phyloP scores from a whole-genome alignment of 371 early-diverging fungal species.

The Mucor saturninus region DNA sequence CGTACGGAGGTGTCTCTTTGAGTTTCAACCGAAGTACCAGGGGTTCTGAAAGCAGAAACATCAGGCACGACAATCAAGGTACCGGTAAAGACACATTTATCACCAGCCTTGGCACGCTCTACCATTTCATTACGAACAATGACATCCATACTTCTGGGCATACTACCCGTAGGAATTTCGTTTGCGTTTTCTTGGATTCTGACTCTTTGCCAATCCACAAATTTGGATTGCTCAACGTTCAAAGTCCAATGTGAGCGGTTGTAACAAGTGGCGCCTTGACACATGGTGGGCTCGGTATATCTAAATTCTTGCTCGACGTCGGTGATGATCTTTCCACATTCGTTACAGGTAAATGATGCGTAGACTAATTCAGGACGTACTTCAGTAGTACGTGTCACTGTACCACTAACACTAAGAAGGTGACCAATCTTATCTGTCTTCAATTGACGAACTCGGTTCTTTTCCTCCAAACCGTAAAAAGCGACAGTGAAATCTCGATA shows the following conservation, averaged over 20 bases:
- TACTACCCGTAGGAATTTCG: constrained; percentile 97
- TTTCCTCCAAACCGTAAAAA: constrained; percentile 73
- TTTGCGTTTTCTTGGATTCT: constrained; percentile 98
- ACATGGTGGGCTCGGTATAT: constrained; percentile 97
- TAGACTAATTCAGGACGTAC: constrained; percentile 96
- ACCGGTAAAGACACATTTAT: constrained; percentile 93
- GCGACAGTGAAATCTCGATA: constrained; percentile 76
- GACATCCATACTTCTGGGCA: constrained; percentile 98
- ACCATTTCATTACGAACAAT: constrained; percentile 96
- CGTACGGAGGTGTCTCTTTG: constrained; percentile 66
- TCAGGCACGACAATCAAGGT: constrained; percentile 96
- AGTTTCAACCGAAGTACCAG: constrained; percentile 67
- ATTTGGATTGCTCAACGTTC: constrained; percentile 85
- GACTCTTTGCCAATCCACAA: constrained; percentile 98
- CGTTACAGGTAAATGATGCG: constrained; percentile 93
- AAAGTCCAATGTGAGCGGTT: constrained; percentile 89
- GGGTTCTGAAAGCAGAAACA: constrained; percentile 78
- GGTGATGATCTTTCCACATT: constrained; percentile 84
- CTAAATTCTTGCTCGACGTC: constrained; percentile 96
- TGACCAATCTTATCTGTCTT: constrained; percentile 88
- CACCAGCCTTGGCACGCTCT: constrained; percentile 98
- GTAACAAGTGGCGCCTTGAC: constrained; percentile 87
- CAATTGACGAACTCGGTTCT: constrained; percentile 84
- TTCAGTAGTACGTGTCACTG: constrained; percentile 98
- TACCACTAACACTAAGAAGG: constrained; percentile 90